phyloP scores from a whole-genome alignment of 257 asterid genomes.

The Fraxinus anomala region DNA sequence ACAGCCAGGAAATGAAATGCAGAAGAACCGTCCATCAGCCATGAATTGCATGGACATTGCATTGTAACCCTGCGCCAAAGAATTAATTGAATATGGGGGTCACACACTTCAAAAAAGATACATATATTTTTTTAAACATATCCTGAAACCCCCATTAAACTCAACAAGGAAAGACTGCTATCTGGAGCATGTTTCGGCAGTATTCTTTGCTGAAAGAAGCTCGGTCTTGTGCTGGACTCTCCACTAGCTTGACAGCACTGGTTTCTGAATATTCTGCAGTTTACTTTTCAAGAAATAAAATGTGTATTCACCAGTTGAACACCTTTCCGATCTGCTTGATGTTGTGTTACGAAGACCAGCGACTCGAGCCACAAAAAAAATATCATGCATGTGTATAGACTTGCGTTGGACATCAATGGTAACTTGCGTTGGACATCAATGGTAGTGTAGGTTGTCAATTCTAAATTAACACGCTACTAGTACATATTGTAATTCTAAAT shows the following conservation, averaged over 20 bases:
- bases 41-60: slow-evolving; percentile 51
- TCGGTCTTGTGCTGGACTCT: slow-evolving; percentile 19
- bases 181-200: slow-evolving; percentile 23
- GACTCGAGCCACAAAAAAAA: too few species aligned
- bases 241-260: slow-evolving; percentile 27
- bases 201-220: slow-evolving; percentile 31
- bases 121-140: slow-evolving; percentile 38
- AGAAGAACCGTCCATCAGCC: slow-evolving; percentile 63
- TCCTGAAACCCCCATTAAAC: slow-evolving; percentile 49
- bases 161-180: slow-evolving; percentile 37
- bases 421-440: neutral
- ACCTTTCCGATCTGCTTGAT: slow-evolving; percentile 8
- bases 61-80: slow-evolving; percentile 78
- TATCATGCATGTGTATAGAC: too few species aligned
- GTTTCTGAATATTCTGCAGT: slow-evolving; percentile 19
- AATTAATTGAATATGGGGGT: slow-evolving; percentile 68
- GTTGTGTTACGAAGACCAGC: slow-evolving; percentile 8
- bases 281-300: slow-evolving; percentile 1
- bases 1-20: slow-evolving; percentile 64
- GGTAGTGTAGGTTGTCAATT: neutral
- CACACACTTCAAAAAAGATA: slow-evolving; percentile 40
- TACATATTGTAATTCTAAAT: neutral
- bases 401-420: neutral
- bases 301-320: slow-evolving; percentile 23
- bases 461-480: neutral